A percentile compares a stretch with the other conserved stretches of the same genome.
These are phyloP conservation scores for Phaffomyces thermotolerans DNA, from an alignment of 805 yeast genomes.

Conservation along the genomic window DNA sequence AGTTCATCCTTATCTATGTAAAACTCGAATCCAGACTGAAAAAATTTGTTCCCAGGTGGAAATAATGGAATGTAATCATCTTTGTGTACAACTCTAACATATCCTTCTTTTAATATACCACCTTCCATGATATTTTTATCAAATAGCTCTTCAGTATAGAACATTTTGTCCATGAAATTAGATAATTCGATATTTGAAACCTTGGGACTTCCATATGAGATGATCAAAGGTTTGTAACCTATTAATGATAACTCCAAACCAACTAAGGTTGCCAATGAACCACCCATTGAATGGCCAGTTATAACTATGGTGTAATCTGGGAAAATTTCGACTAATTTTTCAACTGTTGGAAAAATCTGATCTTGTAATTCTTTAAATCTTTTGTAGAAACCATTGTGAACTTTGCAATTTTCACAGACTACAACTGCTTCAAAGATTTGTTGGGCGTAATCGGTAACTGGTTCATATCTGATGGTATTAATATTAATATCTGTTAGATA, in stretches of 20 bases:
- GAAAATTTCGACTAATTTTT: constrained; percentile 28
- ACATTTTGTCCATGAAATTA: constrained; percentile 44
- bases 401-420: constrained; percentile 43
- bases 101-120: constrained; percentile 27
- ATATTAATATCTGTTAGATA: constrained; percentile 53
- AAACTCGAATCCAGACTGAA: constrained; percentile 29
- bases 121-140: constrained; percentile 19
- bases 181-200: constrained; percentile 49
- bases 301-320: constrained; percentile 47
- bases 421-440: constrained; percentile 1
- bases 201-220: constrained; percentile 64
- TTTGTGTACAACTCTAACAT: constrained; percentile 48
- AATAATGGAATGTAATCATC: constrained; percentile 53
- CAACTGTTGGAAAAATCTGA: constrained; percentile 23
- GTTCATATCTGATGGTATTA: constrained; percentile 15
- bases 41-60: constrained; percentile 42
- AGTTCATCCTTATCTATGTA: constrained; percentile 28
- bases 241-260: constrained; percentile 54
- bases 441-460: constrained; percentile 13
- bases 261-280: constrained; percentile 55
- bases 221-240: constrained; percentile 49
- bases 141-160: constrained; percentile 32
- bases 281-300: constrained; percentile 75
- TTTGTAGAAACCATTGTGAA: constrained; percentile 57
- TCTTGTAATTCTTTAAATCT: constrained; percentile 37